These are phyloP conservation scores for Andrographis paniculata DNA, from an alignment of 305 asterid species.

Conservation along the genomic window DNA sequence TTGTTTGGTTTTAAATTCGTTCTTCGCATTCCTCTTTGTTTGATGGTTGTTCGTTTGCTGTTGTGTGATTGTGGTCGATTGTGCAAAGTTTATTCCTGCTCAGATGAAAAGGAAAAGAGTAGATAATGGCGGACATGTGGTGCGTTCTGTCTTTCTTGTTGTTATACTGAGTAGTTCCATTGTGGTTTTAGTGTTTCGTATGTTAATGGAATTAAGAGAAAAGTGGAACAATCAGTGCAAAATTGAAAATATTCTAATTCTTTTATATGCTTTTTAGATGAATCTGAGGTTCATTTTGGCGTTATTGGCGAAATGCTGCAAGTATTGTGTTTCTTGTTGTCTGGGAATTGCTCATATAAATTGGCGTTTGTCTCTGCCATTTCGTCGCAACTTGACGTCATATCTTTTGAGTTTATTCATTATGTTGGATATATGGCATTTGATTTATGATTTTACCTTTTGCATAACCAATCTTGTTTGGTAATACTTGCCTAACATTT, in stretches of 20 bases:
- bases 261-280: not conserved
- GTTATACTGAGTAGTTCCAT: not conserved
- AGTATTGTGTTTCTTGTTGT: not conserved
- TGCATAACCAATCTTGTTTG: no score
- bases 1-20: not conserved
- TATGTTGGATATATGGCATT: no score
- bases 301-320: slow-evolving; percentile 14
- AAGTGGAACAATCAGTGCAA: not conserved
- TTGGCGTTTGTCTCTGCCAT: slow-evolving; percentile 1
- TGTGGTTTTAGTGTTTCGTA: not conserved
- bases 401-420: no score
- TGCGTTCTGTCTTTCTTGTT: not conserved
- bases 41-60: not conserved
- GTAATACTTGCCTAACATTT: no score
- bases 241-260: not conserved
- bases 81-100: slow-evolving; percentile 11
- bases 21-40: not conserved
- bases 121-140: not conserved
- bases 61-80: not conserved
- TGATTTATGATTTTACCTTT: no score
- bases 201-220: not conserved
- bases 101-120: not conserved
- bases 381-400: not conserved
- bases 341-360: slow-evolving; percentile 4
- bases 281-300: not conserved